Percentiles rank a stretch among this genome's conserved stretches.
phyloP scores from a whole-genome alignment of 352 stramenopile species.

The Peronospora belbahrii region DNA sequence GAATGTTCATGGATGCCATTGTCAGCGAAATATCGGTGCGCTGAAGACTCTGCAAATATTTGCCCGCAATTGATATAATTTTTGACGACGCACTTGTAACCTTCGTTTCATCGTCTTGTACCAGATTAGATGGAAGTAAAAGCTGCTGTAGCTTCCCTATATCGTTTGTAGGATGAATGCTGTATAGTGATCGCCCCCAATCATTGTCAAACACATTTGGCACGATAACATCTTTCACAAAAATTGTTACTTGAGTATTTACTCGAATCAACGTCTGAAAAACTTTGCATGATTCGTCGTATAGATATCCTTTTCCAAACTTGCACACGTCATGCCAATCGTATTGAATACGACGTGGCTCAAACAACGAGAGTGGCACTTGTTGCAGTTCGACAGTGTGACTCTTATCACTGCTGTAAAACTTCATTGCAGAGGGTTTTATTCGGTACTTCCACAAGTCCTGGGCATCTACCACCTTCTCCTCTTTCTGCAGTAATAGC shows the following conservation, averaged over 20 bases:
- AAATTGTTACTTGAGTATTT: constrained; percentile 10
- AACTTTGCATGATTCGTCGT: constrained; percentile 13
- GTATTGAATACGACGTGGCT: constrained; percentile 10
- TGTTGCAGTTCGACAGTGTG: neutral
- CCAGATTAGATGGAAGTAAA: constrained; percentile 20
- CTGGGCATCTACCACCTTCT: neutral
- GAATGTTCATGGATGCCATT: constrained; percentile 26
- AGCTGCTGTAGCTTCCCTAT: constrained; percentile 12
- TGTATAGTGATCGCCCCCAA: neutral
- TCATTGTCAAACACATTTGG: constrained; percentile 14
- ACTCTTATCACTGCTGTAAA: neutral
- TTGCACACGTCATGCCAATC: constrained; percentile 11
- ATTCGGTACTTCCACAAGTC: constrained; percentile 3
- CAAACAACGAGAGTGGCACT: neutral
- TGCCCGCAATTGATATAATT: constrained; percentile 8
- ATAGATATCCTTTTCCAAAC: constrained; percentile 5
- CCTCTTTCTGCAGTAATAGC: neutral
- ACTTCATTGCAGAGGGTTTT: neutral
- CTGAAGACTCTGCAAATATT: constrained; percentile 12
- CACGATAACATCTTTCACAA: constrained; percentile 13
- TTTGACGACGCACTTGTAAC: constrained; percentile 12
- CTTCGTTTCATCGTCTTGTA: constrained; percentile 17
- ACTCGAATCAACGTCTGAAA: constrained; percentile 12
- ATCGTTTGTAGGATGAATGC: neutral
- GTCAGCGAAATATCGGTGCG: constrained; percentile 19